Conservation (phyloP, 108 stramenopile species). For the Fragilariopsis cylindrus region DNA sequence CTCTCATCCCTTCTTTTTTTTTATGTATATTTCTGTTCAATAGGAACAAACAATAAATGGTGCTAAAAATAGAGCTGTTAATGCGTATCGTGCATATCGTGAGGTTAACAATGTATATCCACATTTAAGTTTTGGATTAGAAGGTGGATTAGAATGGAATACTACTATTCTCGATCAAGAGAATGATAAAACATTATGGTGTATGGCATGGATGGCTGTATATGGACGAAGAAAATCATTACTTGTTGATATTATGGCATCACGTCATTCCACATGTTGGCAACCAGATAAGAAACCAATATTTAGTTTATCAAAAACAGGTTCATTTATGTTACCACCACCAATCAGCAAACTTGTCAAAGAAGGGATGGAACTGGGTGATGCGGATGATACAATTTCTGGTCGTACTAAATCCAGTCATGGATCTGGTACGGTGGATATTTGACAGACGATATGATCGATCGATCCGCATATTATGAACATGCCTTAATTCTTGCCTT, state of each 20-base stretch:
- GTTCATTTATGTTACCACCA: slow-evolving; percentile 78
- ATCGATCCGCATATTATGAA: slow-evolving; percentile 81
- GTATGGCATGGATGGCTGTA: slow-evolving; percentile 95
- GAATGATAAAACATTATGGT: slow-evolving; percentile 52
- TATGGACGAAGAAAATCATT: slow-evolving; percentile 49
- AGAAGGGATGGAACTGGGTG: slow-evolving; percentile 87
- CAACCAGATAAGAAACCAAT: slow-evolving; percentile 22
- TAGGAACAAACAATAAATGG: slow-evolving; percentile 73
- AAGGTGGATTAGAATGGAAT: slow-evolving; percentile 88
- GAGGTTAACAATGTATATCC: slow-evolving; percentile 33
- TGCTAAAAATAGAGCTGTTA: slow-evolving; percentile 79
- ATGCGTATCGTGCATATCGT: slow-evolving; percentile 52
- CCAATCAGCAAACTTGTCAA: slow-evolving; percentile 57
- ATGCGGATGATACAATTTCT: slow-evolving; percentile 88
- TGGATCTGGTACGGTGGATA: slow-evolving; percentile 83
- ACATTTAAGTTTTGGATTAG: slow-evolving; percentile 84
- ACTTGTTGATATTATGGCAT: slow-evolving; percentile 33
- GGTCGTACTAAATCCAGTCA: slow-evolving; percentile 72
- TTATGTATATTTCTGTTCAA: neutral
- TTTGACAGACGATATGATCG: slow-evolving; percentile 82
- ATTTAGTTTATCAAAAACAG: slow-evolving; percentile 72
- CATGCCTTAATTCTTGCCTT: slow-evolving; percentile 85
- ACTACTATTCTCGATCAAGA: slow-evolving; percentile 16
- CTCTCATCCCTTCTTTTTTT: neutral
- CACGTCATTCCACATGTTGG: slow-evolving; percentile 10